Conservation (phyloP, 805 yeast species). For the Candida coleopterorum region DNA sequence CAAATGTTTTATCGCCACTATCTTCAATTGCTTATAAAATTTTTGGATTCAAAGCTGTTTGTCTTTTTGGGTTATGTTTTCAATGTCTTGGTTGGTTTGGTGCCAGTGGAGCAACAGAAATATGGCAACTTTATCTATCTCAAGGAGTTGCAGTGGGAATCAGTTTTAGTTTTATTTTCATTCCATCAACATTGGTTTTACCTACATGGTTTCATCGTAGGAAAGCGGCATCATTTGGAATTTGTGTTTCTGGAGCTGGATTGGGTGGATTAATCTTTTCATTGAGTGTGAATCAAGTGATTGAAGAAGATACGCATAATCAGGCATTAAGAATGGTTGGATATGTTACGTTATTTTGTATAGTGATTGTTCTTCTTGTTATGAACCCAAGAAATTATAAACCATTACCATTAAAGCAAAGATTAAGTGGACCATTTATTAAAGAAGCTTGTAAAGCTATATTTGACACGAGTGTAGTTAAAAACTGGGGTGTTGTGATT, state of each 20-base stretch:
- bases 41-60: conserved; percentile 46
- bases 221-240: conserved; percentile 45
- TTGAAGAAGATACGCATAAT: conserved; percentile 36
- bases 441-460: conserved; percentile 25
- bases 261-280: conserved; percentile 50
- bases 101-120: conserved; percentile 46
- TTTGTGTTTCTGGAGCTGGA: conserved; percentile 46
- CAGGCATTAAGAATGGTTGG: conserved; percentile 38
- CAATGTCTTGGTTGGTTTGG: conserved; percentile 42
- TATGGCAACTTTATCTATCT: conserved; percentile 50
- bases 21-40: conserved; percentile 43
- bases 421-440: conserved; percentile 18
- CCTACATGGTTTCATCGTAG: conserved; percentile 47
- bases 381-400: conserved; percentile 42
- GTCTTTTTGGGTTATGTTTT: conserved; percentile 41
- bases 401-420: conserved; percentile 18
- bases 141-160: conserved; percentile 50
- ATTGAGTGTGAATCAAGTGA: conserved; percentile 36
- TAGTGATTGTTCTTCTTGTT: conserved; percentile 36
- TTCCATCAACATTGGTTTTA: conserved; percentile 41
- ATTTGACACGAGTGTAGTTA: conserved; percentile 28
- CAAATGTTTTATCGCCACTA: conserved; percentile 54
- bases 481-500: conserved; percentile 17
- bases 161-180: conserved; percentile 40
- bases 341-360: conserved; percentile 23